phyloP scores from a whole-genome alignment of 1,284 basidiomycete species.

The Thelephora terrestris region DNA sequence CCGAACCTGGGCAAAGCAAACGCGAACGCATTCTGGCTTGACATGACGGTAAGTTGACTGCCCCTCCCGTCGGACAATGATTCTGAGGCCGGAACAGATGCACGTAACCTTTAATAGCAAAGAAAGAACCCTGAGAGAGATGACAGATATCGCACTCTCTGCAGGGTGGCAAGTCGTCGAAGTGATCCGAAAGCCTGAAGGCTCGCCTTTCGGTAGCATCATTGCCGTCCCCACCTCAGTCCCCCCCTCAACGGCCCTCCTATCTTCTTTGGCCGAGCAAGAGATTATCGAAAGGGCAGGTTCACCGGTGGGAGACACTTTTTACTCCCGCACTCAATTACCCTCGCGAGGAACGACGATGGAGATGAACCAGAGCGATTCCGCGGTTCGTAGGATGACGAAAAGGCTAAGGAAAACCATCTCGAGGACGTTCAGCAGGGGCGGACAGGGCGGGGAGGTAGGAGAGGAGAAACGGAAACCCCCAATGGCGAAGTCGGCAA shows the following conservation, averaged over 20 bases:
- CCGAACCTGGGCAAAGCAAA: slow-evolving; percentile 64
- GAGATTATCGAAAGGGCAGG: slow-evolving; percentile 5
- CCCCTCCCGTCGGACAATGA: slow-evolving; percentile 4
- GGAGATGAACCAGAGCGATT: neutral
- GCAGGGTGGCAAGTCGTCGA: slow-evolving; percentile 60
- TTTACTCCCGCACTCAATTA: slow-evolving; percentile 18
- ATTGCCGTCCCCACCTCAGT: slow-evolving; percentile 49
- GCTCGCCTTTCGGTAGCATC: slow-evolving; percentile 57
- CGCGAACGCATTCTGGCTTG: slow-evolving; percentile 63
- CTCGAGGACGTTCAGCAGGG: neutral
- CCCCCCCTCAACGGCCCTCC: slow-evolving; percentile 18
- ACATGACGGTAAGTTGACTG: slow-evolving; percentile 42
- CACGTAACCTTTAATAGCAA: slow-evolving; percentile 59
- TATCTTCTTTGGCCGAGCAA: neutral
- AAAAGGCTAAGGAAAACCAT: neutral
- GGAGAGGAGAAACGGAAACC: too few species aligned
- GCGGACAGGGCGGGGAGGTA: too few species aligned
- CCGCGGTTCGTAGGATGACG: neutral
- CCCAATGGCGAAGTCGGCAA: too few species aligned
- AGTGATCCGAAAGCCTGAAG: slow-evolving; percentile 41
- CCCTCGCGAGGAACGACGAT: slow-evolving; percentile 10
- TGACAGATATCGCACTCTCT: slow-evolving; percentile 41
- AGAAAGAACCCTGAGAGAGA: slow-evolving; percentile 61
- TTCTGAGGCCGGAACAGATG: slow-evolving; percentile 37
- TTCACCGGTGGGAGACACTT: slow-evolving; percentile 19